Evolutionary conservation across 1,139 yeast species (phyloP), one percentile per base, ranked within the genome.

Genomic region (Kazachstania sp.): DNA sequence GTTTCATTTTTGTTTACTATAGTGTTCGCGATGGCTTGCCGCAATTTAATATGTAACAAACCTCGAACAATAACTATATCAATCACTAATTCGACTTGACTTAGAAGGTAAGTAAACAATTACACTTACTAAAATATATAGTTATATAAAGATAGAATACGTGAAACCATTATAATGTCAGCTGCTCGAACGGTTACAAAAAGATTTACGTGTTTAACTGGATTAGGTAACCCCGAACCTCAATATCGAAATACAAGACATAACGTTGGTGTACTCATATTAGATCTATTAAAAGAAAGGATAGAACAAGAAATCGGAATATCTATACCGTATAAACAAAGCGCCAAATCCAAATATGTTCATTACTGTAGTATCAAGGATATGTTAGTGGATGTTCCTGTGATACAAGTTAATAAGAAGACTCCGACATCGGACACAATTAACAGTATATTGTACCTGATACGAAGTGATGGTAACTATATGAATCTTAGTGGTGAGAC

Each of bases 161-260:
- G n/a, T n/a, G n/a, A n/a, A n/a, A n/a, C n/a, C n/a, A n/a, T n/a
- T 23, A 23, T 7, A 23, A 23, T 23, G 28, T 23, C 28, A 9
- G 8, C 28, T 3, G 28, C 8, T n/a, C 12, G 19, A 16, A 4
- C 36, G n/a, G 19, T 32, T 32, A 15, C 36, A 8, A 39, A 16
- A 18, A 16, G 26, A 4, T 18, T 16, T 37, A 46, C 51, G 41
- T 59, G 64, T 55, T 57, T 80, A 9, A 78, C 81, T 5, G 84
- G 92, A 0, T 69, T 87, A 3, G 95, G 95, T 0, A 87, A 87
- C 59, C 95, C 95, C 0, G 87, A 81, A 46, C 73, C 79, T 0
- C 65, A 70, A 43, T 85, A 77, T 56, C 64, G 66, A 15, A 71
- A 71, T 6, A 84, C 95, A 0, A 71, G 95, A 42, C 96, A 87